These are phyloP conservation scores for Pistacia vera DNA, from an alignment of 345 rosid genomes.

Conservation along the genomic window DNA sequence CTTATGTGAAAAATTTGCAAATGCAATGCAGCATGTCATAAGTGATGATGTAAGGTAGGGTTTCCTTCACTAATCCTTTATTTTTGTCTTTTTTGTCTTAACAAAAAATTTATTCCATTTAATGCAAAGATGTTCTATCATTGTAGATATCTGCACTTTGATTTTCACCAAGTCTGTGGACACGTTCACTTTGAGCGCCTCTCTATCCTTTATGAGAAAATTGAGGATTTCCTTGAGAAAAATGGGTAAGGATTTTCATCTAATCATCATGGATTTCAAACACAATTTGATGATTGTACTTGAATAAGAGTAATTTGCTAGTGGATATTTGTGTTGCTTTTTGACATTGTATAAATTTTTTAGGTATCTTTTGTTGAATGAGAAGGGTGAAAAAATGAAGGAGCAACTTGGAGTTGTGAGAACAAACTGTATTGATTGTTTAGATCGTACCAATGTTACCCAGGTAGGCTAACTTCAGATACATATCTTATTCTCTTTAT, in stretches of 20 bases:
- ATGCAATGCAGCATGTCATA: slow-evolving; percentile 60
- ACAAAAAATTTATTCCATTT: slow-evolving; percentile 14
- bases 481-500: background rate
- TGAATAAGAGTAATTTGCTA: background rate
- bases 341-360: slow-evolving; percentile 16
- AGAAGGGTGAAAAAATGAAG: slow-evolving; percentile 93
- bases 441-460: slow-evolving; percentile 97
- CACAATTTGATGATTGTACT: slow-evolving; percentile 8
- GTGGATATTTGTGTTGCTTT: slow-evolving; percentile 12
- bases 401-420: slow-evolving; percentile 94
- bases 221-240: slow-evolving; percentile 77
- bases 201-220: slow-evolving; percentile 87
- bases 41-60: slow-evolving; percentile 90
- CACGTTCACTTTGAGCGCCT: slow-evolving; percentile 97
- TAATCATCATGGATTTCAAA: background rate
- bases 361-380: slow-evolving; percentile 89
- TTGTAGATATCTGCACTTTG: slow-evolving; percentile 92
- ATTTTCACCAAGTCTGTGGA: slow-evolving; percentile 92
- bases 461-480: slow-evolving; percentile 52
- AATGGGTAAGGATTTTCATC: slow-evolving; percentile 67
- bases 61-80: slow-evolving; percentile 12
- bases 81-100: slow-evolving; percentile 23
- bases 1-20: slow-evolving; percentile 73
- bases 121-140: slow-evolving; percentile 23
- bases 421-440: slow-evolving; percentile 98